Base-by-base conservation (phyloP, 306 rosid genomes). In the Trichosanthes cucumerina region DNA sequence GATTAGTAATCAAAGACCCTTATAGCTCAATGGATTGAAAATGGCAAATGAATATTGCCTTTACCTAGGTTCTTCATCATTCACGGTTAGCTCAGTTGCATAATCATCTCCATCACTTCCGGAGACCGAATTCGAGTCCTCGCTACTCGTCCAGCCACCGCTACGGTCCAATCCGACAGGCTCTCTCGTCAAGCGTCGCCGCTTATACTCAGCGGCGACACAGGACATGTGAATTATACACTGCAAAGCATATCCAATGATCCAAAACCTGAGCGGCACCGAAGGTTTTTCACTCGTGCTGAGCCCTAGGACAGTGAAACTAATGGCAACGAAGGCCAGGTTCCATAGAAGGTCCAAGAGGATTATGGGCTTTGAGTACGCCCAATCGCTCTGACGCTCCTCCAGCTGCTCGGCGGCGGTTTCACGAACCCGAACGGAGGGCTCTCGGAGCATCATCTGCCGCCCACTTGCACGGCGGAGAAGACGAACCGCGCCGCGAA, bases 391-490 rank as follows among this genome's bases (percentile, higher is more conserved):
- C 86, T 88, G 97, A 38, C 96, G 86, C 83, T 82, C 94, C 83
- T 93, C 98, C 59, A 89, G 85, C 88, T 91, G 91, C 83, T 85
- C 97, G 50, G 96, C 97, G 21, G 97, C 96, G 69, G 80, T 85
- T 80, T 93, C 98, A 4, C 98, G 88, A 18, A 93, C 98, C 9
- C 80, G 85, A 47, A 92, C 87, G 9, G 93, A 91, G 4, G 87
- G 89, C 78, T 91, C 97, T 0, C 90, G 87, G 14, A 95, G 90
- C 93, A 89, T 86, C 96, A 92, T 90, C 3, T 88, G 90, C 66
- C 92, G 82, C 36, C 91, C 92, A 46, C 96, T 89, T 0, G 88
- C 93, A 0, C 86, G 92, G 26, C 97, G 90, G 62, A 91, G 87
- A 57, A 89, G 85, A 24, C 89, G 74, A 0, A 93, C 84, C 39